A percentile compares a stretch with the other conserved stretches of the same genome.
Evolutionary conservation across 1,139 yeast genomes (phyloP).

Genomic region (Candida sanyaensis): DNA sequence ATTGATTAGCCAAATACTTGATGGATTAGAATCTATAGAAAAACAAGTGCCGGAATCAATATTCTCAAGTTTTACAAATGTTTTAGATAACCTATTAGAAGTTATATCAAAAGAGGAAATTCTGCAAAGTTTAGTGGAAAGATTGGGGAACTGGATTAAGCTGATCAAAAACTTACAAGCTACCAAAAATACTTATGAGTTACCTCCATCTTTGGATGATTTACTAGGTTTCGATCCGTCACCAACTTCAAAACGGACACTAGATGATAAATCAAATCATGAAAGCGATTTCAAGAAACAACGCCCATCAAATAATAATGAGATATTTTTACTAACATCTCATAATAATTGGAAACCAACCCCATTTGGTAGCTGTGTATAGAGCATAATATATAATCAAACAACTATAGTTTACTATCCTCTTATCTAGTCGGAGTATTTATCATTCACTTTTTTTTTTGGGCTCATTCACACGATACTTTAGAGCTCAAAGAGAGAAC

Average conservation of each 20-base stretch:
- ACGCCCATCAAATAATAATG: conserved; percentile 1
- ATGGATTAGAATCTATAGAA: neutral
- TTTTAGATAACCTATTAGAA: neutral
- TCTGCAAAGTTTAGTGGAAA: neutral
- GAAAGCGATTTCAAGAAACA: conserved; percentile 12
- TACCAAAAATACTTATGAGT: conserved; percentile 14
- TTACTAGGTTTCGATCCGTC: conserved; percentile 17
- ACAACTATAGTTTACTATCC: neutral
- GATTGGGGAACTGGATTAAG: conserved; percentile 8
- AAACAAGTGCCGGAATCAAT: neutral
- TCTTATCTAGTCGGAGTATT: conserved; percentile 5
- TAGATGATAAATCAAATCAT: conserved; percentile 4
- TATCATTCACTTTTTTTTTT: neutral
- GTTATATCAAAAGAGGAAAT: neutral
- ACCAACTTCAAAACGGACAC: conserved; percentile 3
- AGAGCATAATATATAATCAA: neutral
- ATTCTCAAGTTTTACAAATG: neutral
- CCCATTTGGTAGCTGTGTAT: conserved; percentile 30
- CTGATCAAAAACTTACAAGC: conserved; percentile 4
- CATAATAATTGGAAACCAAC: conserved; percentile 34
- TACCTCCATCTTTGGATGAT: conserved; percentile 28
- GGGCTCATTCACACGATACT: neutral
- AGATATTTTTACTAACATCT: conserved; percentile 26
- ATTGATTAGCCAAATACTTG: neutral
- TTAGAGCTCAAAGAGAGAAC: neutral